These are phyloP conservation scores for Mortierella sp. DNA, from an alignment of 371 early-diverging fungal species.

Conservation along the genomic window DNA sequence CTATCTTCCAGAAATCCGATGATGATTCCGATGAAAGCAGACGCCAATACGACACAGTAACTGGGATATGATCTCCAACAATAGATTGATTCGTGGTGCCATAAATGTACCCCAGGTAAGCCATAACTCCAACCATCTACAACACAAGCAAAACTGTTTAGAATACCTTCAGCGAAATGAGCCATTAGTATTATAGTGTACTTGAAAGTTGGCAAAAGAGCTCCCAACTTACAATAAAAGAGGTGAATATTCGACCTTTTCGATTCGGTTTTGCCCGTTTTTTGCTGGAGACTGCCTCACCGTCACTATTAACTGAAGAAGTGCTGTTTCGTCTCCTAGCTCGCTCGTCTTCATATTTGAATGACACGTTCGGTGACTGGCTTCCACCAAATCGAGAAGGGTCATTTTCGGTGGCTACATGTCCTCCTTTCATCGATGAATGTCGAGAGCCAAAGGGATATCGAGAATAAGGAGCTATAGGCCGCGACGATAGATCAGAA, in stretches of 20 bases:
- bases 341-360: constrained; percentile 8
- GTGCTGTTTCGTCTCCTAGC: constrained; percentile 23
- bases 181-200: neutral
- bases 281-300: constrained; percentile 12
- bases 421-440: constrained; percentile 11
- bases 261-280: constrained; percentile 24
- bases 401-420: constrained; percentile 1
- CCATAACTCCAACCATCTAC: constrained; percentile 53
- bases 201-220: neutral
- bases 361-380: neutral
- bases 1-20: constrained; percentile 29
- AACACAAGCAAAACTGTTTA: neutral
- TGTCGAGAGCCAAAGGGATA: constrained; percentile 39
- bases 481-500: constrained; percentile 38
- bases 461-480: constrained; percentile 26
- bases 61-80: constrained; percentile 4
- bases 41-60: constrained; percentile 35
- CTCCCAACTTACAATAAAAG: constrained; percentile 40
- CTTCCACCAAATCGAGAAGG: neutral
- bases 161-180: neutral
- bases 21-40: constrained; percentile 28
- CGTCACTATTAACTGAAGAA: constrained; percentile 30
- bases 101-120: constrained; percentile 52
- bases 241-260: constrained; percentile 50
- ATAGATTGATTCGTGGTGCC: constrained; percentile 41